These are phyloP conservation scores for Solanum verrucosum DNA, from an alignment of 257 asterid species.

Conservation along the genomic window DNA sequence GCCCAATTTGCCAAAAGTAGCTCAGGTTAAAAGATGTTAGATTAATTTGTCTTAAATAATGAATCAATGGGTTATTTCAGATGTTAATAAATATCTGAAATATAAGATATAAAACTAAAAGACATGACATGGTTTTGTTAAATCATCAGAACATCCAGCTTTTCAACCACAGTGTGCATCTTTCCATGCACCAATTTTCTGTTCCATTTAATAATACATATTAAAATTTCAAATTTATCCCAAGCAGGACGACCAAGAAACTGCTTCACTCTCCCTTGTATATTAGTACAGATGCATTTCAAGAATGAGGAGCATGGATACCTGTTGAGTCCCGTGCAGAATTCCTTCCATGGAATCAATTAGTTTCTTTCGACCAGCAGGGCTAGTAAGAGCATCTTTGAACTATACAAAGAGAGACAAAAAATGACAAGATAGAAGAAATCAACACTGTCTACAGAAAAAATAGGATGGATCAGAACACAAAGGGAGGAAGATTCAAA, in stretches of 20 bases:
- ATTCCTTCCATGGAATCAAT: slow-evolving; percentile 66
- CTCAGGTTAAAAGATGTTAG: not conserved
- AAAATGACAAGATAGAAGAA: not conserved
- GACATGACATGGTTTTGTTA: not conserved
- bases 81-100: not conserved
- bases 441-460: not conserved
- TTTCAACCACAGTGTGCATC: not conserved
- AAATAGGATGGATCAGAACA: not conserved
- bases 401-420: slow-evolving; percentile 33
- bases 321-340: slow-evolving; percentile 66
- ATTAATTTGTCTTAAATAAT: not conserved
- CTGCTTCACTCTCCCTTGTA: not conserved
- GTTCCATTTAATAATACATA: not conserved
- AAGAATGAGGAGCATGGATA: slow-evolving; percentile 5
- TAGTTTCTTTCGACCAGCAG: slow-evolving; percentile 58
- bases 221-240: not conserved
- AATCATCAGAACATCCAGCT: not conserved
- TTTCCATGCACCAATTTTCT: not conserved
- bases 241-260: not conserved
- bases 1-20: not conserved
- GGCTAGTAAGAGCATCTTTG: slow-evolving; percentile 64
- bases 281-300: not conserved
- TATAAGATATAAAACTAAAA: not conserved
- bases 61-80: not conserved
- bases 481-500: not conserved